Base-by-base conservation (phyloP, 805 yeast genomes). In the Candida anglica region DNA sequence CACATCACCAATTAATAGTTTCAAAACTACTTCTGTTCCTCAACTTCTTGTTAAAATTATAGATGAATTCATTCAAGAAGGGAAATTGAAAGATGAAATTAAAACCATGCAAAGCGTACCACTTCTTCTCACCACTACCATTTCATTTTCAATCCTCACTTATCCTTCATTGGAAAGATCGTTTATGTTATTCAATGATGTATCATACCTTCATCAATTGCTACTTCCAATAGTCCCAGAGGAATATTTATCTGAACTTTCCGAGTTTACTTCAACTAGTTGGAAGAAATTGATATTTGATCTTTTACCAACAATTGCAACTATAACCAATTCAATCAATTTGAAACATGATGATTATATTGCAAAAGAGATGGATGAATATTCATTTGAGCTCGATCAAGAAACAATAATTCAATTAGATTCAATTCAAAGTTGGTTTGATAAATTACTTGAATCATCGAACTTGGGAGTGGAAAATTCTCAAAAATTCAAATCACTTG, bases 121-220 rank as follows among this genome's bases (percentile, higher is more conserved):
- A n/a, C 31, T 45, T 7, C 42, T 65, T 14, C 30, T 60, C 6
- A 50, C 55, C 3, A 39, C 66, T 3, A 50, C 63, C 8, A 43
- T 54, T 10, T 50, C 71, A 5, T 41, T 66, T 27, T 48, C 66
- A 6, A 41, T 56, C 10, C 38, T 54, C 5, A 43, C 54, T 6
- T 66, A 66, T 39, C 70, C 71, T 3, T 33, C 52, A 1, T 36
- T 54, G 3, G 40, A 53, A 2, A 38, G 53, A 23, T 63, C 69
- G 27, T 63, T 60, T 29, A 33, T 64, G n/a, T 41, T 62, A 10
- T 56, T 46, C 33, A 65, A 66, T 37, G 72, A 66, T 36, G 46
- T 66, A 27, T 40, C 44, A 20, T 53, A 49, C 17, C 43, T 66
- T 3, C 31, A 44, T 5, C 33, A 38, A 28, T 41, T 37, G 15